Base-by-base conservation (phyloP, 306 rosid genomes). In the Vigna unguiculata region DNA sequence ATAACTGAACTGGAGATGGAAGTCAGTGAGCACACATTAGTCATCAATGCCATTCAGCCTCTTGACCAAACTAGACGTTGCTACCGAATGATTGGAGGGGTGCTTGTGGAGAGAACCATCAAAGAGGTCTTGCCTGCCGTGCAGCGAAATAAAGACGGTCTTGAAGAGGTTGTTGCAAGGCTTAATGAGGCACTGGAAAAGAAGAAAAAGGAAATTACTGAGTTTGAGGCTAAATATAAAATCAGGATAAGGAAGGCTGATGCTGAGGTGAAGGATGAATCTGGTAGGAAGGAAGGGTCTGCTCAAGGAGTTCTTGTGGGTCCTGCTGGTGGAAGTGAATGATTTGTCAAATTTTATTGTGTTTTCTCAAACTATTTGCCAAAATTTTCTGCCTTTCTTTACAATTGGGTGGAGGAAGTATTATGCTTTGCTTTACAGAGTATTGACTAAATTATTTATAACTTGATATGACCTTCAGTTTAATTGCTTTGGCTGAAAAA, bases 1-100 rank as follows among this genome's bases (percentile, higher is more conserved):
- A 92, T 95, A 86, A 95, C 97, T 21, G 98, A 95, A 83, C 89
- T 95, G 9, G 98, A 95, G 75, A 92, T 95, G 98, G 98, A 95
- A 69, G 97, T 83, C 8, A 87, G 98, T 16, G 97, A 95, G 88
- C 96, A 90, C 87, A 82, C 91, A 0, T 73, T 92, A 87, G 98
- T 95, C 65, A 81, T 90, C 17, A 89, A 86, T 64, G 97, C 97
- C 77, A 90, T 95, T 64, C 93, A 95, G 77, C 98, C 97, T 0
- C 97, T 95, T 5, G 97, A 95, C 54, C 97, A 83, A 54, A 83
- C 97, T 21, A 86, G 97, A 73, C 89, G 97, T 71, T 92, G 98
- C 88, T 95, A 89, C 74, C 87, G 98, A 6, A 95, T 95, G 96
- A 95, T 95, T 2, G 98, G 97, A 60, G 98, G 97, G 30, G 97